These are phyloP conservation scores for Blastocystis sp. DNA, from an alignment of 352 stramenopile genomes.

Conservation along the genomic window DNA sequence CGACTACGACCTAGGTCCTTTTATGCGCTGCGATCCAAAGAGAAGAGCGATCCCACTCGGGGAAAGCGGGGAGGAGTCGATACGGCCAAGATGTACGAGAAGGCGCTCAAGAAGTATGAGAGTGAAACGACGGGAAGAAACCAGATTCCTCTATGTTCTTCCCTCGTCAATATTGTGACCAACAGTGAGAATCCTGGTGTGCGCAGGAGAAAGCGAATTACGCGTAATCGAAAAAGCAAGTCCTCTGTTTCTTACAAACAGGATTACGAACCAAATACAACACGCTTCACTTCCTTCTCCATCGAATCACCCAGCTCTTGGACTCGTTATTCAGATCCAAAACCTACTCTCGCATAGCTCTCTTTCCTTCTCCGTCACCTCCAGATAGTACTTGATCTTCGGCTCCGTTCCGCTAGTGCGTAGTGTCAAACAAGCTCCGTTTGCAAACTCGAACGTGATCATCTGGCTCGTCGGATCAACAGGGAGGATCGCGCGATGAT, in stretches of 20 bases:
- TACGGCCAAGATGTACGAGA: neutral
- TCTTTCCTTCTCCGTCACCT: slow-evolving; percentile 62
- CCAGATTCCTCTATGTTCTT: neutral
- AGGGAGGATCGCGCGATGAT: slow-evolving; percentile 68
- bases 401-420: slow-evolving; percentile 92
- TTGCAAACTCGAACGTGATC: slow-evolving; percentile 86
- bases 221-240: neutral
- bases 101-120: neutral
- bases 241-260: slow-evolving; percentile 17
- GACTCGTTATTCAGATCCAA: neutral
- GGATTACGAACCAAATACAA: neutral
- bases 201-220: neutral
- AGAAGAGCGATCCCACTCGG: slow-evolving; percentile 31
- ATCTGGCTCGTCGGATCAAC: slow-evolving; percentile 81
- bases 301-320: slow-evolving; percentile 35
- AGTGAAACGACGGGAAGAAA: neutral
- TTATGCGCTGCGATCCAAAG: neutral
- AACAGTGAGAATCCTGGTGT: neutral
- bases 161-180: neutral
- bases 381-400: slow-evolving; percentile 98
- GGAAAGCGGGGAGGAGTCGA: neutral
- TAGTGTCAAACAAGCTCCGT: slow-evolving; percentile 86
- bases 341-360: slow-evolving; percentile 26
- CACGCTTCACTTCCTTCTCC: slow-evolving; percentile 2
- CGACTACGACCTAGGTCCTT: neutral